phyloP scores from a whole-genome alignment of 177 flowering plant species.

The Tripterygium wilfordii region DNA sequence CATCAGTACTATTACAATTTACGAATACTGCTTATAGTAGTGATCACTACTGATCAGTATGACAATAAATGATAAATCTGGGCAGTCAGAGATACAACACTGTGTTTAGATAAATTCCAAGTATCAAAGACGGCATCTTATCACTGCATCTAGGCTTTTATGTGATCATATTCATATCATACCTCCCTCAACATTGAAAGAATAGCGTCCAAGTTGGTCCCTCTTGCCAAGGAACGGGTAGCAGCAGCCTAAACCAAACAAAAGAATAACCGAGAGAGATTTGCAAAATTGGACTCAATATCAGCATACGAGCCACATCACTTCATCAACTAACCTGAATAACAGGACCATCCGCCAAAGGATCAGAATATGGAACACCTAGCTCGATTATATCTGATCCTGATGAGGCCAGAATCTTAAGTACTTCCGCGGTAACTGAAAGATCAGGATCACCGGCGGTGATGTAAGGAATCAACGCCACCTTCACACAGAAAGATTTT shows the following conservation, averaged over 20 bases:
- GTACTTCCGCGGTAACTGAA: conserved; percentile 75
- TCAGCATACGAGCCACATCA: not conserved
- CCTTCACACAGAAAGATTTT: conserved; percentile 35
- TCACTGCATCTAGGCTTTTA: not conserved
- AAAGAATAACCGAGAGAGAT: conserved; percentile 3
- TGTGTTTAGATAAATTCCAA: too few species aligned
- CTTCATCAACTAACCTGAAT: conserved; percentile 63
- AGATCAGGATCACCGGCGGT: conserved; percentile 98
- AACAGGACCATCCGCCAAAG: conserved; percentile 96
- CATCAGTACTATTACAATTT: too few species aligned
- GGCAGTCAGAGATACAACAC: too few species aligned
- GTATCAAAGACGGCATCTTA: too few species aligned
- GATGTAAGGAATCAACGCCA: conserved; percentile 86
- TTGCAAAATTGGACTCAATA: not conserved
- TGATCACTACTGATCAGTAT: too few species aligned
- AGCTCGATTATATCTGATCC: conserved; percentile 89
- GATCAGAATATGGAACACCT: conserved; percentile 95
- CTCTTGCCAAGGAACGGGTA: conserved; percentile 71
- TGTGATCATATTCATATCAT: conserved; percentile 2
- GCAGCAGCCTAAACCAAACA: conserved; percentile 65
- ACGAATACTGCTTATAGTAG: too few species aligned
- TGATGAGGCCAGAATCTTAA: conserved; percentile 77
- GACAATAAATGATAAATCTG: too few species aligned
- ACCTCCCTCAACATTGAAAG: conserved; percentile 80
- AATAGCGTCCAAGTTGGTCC: conserved; percentile 62